Evolutionary conservation across 2,329 filamentous ascomycete genomes (phyloP).

Genomic region (Hypoxylon rubiginosum): DNA sequence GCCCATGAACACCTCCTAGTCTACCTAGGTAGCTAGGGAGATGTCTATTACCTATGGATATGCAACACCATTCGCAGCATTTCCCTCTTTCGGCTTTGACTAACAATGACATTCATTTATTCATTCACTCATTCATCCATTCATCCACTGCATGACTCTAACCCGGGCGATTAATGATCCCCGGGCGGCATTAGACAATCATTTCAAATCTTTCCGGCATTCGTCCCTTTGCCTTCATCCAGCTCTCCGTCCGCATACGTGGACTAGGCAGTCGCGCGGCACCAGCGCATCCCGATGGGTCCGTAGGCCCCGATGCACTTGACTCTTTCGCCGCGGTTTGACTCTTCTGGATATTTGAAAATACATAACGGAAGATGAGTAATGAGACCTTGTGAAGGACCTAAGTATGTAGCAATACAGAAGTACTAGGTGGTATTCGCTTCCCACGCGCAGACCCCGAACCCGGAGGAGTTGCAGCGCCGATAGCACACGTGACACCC

Average conservation of each 20-base stretch:
- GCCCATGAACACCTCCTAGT: no score
- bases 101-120: slow-evolving; percentile 1
- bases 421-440: neutral
- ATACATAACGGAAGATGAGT: slow-evolving; percentile 19
- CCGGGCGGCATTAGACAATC: neutral
- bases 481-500: slow-evolving; percentile 27
- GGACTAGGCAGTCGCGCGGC: slow-evolving; percentile 13
- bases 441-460: slow-evolving; percentile 35
- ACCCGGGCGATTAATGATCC: slow-evolving; percentile 24
- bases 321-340: slow-evolving; percentile 3
- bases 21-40: no score
- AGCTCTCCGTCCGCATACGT: slow-evolving; percentile 28
- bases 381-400: neutral
- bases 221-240: slow-evolving; percentile 25
- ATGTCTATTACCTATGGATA: slow-evolving; percentile 5
- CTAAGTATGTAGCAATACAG: slow-evolving; percentile 14
- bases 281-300: slow-evolving; percentile 26
- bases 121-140: neutral
- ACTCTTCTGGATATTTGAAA: slow-evolving; percentile 8
- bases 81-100: slow-evolving; percentile 15
- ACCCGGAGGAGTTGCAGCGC: slow-evolving; percentile 17
- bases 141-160: slow-evolving; percentile 1
- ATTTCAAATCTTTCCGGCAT: slow-evolving; percentile 22
- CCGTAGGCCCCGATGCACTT: slow-evolving; percentile 14
- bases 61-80: slow-evolving; percentile 1